These are phyloP conservation scores for Fraxinus sp. DNA, from an alignment of 305 asterid genomes.

Conservation along the genomic window DNA sequence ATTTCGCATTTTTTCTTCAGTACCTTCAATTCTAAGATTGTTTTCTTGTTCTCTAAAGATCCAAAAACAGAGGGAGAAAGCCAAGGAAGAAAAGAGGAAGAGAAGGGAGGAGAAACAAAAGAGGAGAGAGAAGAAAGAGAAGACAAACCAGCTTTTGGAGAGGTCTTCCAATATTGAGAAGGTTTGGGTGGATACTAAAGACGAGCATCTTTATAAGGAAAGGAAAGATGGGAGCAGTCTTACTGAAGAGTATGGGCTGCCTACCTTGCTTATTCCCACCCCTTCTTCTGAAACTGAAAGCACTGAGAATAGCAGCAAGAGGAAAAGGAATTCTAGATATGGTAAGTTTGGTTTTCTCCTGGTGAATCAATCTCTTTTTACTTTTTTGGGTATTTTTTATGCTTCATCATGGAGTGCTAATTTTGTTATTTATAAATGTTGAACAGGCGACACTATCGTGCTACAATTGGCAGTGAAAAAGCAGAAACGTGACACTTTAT, in stretches of 20 bases:
- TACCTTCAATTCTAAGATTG: slow-evolving; percentile 46
- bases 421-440: background rate
- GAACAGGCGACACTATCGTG: background rate
- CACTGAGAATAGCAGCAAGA: slow-evolving; percentile 69
- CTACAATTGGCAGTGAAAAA: background rate
- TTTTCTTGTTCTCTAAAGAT: slow-evolving; percentile 79
- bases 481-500: background rate
- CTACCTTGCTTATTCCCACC: slow-evolving; percentile 45
- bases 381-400: background rate
- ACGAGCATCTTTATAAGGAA: slow-evolving; percentile 12
- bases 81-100: slow-evolving; percentile 50
- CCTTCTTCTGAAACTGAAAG: slow-evolving; percentile 73
- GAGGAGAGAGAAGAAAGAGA: slow-evolving; percentile 32
- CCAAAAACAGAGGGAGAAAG: slow-evolving; percentile 52
- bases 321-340: slow-evolving; percentile 47
- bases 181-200: slow-evolving; percentile 12
- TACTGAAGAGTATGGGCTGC: slow-evolving; percentile 59
- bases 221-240: slow-evolving; percentile 50
- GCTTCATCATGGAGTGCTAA: background rate
- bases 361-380: background rate
- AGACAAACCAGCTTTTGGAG: background rate
- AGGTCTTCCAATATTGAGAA: background rate
- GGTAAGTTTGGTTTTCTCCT: background rate
- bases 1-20: slow-evolving; percentile 31
- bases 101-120: slow-evolving; percentile 27